phyloP scores from a whole-genome alignment of 345 rosid species.

The Ailanthus altissimus region DNA sequence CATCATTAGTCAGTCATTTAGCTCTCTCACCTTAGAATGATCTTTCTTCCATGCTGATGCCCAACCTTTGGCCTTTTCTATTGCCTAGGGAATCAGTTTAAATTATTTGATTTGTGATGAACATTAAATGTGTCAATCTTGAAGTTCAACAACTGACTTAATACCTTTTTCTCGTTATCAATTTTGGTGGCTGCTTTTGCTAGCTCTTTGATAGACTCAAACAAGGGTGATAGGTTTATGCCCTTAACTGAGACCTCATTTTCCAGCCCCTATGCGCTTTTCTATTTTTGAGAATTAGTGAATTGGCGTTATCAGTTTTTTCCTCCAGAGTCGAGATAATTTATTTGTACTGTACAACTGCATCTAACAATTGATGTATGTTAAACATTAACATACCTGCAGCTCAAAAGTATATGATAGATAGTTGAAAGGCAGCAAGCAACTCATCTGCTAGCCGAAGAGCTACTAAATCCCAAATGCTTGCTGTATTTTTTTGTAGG shows the following conservation, averaged over 20 bases:
- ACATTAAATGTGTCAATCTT: conserved; percentile 7
- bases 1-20: conserved; percentile 81
- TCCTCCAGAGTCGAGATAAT: background rate
- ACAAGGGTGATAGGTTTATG: conserved; percentile 47
- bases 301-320: conserved; percentile 13
- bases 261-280: conserved; percentile 53
- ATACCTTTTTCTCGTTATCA: conserved; percentile 55
- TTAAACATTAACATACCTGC: conserved; percentile 41
- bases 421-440: conserved; percentile 71
- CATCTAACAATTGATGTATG: background rate
- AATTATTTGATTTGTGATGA: conserved; percentile 7
- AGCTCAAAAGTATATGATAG: conserved; percentile 66
- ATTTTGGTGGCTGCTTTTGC: conserved; percentile 52
- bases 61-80: conserved; percentile 42
- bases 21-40: conserved; percentile 47
- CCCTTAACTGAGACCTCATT: conserved; percentile 39
- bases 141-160: background rate
- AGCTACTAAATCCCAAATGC: conserved; percentile 73
- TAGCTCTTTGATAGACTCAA: conserved; percentile 61
- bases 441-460: conserved; percentile 79
- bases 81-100: conserved; percentile 34
- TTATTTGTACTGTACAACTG: conserved; percentile 7
- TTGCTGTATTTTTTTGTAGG: conserved; percentile 45
- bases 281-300: conserved; percentile 37
- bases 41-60: conserved; percentile 36